phyloP scores from a whole-genome alignment of 805 yeast genomes.

The Jamesozyma piceae region DNA sequence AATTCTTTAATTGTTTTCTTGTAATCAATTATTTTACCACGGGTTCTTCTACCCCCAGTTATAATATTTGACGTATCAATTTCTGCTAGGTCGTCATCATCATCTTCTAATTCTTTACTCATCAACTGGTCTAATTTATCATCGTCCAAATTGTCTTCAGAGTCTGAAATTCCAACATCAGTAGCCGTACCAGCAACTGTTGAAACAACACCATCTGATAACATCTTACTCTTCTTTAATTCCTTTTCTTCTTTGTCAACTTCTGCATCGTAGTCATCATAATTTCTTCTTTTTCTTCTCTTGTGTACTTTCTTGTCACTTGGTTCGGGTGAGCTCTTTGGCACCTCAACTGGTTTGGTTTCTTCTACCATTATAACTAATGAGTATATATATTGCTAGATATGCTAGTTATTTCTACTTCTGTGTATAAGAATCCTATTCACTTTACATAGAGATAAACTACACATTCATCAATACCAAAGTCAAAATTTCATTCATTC shows the following conservation, averaged over 20 bases:
- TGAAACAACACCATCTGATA: constrained; percentile 6
- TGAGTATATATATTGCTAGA: too few species aligned
- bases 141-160: constrained; percentile 43
- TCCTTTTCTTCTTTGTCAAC: constrained; percentile 45
- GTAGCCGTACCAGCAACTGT: neutral
- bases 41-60: constrained; percentile 76
- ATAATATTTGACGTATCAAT: constrained; percentile 79
- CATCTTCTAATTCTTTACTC: constrained; percentile 48
- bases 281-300: constrained; percentile 38
- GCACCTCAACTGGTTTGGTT: constrained; percentile 9
- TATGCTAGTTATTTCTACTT: too few species aligned
- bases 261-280: constrained; percentile 54
- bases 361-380: neutral
- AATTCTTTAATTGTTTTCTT: constrained; percentile 68
- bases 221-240: constrained; percentile 29
- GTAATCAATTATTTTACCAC: constrained; percentile 83
- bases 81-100: constrained; percentile 69
- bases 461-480: too few species aligned
- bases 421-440: too few species aligned
- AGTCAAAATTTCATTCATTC: too few species aligned
- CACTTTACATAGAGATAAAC: too few species aligned
- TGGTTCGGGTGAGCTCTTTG: too few species aligned
- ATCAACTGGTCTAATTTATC: constrained; percentile 39
- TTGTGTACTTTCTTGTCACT: constrained; percentile 4
- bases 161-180: constrained; percentile 27